Conservation (phyloP, 192 early-diverging fungal genomes). For the Globomyces pollinis-pini region DNA sequence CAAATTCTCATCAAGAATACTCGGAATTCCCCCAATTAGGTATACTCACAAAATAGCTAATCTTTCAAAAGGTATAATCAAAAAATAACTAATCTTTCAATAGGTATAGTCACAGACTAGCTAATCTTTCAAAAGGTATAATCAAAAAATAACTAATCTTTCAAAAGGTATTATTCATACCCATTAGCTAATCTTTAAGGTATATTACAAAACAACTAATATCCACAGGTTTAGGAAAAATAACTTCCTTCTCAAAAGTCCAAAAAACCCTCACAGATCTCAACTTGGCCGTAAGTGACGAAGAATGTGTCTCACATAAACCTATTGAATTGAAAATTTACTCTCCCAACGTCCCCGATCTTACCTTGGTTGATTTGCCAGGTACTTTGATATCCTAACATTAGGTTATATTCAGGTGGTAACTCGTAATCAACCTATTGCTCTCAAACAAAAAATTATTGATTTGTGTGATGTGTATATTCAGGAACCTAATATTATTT, state of each 20-base stretch:
- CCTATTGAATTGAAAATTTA: conserved; percentile 95
- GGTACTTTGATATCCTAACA: too few relatives aligned
- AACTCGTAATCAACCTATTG: conserved; percentile 91
- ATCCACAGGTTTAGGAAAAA: conserved; percentile 80
- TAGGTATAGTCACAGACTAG: too few relatives aligned
- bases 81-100: too few relatives aligned
- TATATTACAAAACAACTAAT: too few relatives aligned
- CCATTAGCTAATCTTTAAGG: too few relatives aligned
- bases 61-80: neutral
- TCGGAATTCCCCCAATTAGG: conserved; percentile 45
- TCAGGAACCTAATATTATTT: conserved; percentile 93
- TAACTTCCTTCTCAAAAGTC: conserved; percentile 80
- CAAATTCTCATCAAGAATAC: conserved; percentile 43
- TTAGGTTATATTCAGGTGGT: conserved; percentile 95
- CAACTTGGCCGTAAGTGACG: conserved; percentile 89
- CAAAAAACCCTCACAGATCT: conserved; percentile 90
- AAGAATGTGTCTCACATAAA: conserved; percentile 84
- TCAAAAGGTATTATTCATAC: too few relatives aligned
- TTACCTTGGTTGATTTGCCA: conserved; percentile 95
- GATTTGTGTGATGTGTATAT: conserved; percentile 95
- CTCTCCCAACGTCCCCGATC: conserved; percentile 92
- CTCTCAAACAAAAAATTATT: conserved; percentile 93
- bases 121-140: too few relatives aligned
- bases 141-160: too few relatives aligned
- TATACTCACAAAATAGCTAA: too few relatives aligned